phyloP scores from a whole-genome alignment of 2,329 filamentous ascomycete species.

The Trichothecium sympodiale region DNA sequence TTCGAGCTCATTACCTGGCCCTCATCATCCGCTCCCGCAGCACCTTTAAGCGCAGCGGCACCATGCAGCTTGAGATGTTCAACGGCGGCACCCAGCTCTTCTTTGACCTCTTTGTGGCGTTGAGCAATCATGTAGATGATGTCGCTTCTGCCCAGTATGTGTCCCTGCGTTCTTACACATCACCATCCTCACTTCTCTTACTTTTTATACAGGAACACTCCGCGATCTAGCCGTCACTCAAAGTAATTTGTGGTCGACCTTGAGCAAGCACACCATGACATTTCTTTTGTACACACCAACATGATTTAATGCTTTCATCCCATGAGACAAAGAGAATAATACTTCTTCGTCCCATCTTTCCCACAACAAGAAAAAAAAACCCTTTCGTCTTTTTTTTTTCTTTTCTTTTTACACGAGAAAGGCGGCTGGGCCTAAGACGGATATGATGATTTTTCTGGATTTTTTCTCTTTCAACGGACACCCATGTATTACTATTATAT shows the following conservation, averaged over 20 bases:
- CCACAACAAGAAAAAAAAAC: too few relatives aligned
- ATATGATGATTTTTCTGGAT: too few relatives aligned
- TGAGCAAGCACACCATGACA: too few relatives aligned
- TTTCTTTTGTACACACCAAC: too few relatives aligned
- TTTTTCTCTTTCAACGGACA: too few relatives aligned
- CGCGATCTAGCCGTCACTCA: constrained; percentile 35
- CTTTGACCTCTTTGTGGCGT: constrained; percentile 87
- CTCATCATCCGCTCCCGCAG: constrained; percentile 80
- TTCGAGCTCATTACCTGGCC: constrained; percentile 82
- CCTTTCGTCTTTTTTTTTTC: constrained; percentile 3
- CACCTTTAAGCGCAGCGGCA: constrained; percentile 88
- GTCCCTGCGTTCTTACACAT: constrained; percentile 13
- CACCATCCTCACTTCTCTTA: background rate
- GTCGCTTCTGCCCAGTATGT: constrained; percentile 46
- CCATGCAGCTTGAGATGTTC: constrained; percentile 93
- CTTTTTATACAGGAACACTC: constrained; percentile 20
- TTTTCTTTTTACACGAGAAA: constrained; percentile 3
- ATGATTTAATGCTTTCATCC: too few relatives aligned
- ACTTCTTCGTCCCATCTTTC: too few relatives aligned
- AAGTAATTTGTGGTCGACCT: too few relatives aligned
- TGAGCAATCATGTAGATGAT: constrained; percentile 81
- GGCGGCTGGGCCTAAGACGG: too few relatives aligned
- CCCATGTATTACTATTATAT: too few relatives aligned
- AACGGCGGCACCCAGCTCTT: constrained; percentile 72
- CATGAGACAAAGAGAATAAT: too few relatives aligned